Evolutionary conservation across 768 basidiomycete genomes (phyloP), one percentile per base, ranked within the genome.

Genomic region (Agrocybe praecox): DNA sequence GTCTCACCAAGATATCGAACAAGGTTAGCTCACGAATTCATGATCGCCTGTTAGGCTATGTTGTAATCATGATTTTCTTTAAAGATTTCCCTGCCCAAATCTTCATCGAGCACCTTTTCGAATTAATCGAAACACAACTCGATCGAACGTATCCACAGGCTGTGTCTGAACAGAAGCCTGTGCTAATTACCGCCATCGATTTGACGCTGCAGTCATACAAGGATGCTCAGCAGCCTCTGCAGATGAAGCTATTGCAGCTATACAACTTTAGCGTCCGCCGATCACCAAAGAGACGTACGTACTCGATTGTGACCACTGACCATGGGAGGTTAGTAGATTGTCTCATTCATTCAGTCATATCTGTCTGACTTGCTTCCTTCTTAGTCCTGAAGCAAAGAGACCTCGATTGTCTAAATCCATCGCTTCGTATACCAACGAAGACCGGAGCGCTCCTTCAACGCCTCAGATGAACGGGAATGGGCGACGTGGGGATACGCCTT

Each of bases 21-120:
- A 77, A 72, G 77, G 80, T 80, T 14, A n/a, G n/a, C n/a, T n/a
- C n/a, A n/a, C n/a, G n/a, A n/a, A n/a, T n/a, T n/a, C n/a, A n/a
- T n/a, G n/a, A n/a, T n/a, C n/a, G n/a, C n/a, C n/a, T n/a, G n/a
- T n/a, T n/a, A n/a, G n/a, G n/a, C n/a, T n/a, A n/a, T n/a, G n/a
- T n/a, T n/a, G n/a, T 7, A 15, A 18, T 26, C 36, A 29, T 14
- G 56, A n/a, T 6, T 32, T 18, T 53, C 10, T 46, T 14, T n/a
- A 1, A 50, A 80, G 79, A 76, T 18, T 83, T 82, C 58, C 80
- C 80, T n/a, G 64, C 77, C 7, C 67, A 70, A 33, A 73, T 75
- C 17, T 84, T 86, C 60, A 61, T 84, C 18, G 77, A 81, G 23
- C 80, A 83, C 42, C 64, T 85, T 4, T 76, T 77, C 56, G 72